Percentiles rank a stretch among this genome's conserved stretches.
These are phyloP conservation scores for Pluteus cervinus DNA, from an alignment of 768 basidiomycete genomes.

Conservation along the genomic window DNA sequence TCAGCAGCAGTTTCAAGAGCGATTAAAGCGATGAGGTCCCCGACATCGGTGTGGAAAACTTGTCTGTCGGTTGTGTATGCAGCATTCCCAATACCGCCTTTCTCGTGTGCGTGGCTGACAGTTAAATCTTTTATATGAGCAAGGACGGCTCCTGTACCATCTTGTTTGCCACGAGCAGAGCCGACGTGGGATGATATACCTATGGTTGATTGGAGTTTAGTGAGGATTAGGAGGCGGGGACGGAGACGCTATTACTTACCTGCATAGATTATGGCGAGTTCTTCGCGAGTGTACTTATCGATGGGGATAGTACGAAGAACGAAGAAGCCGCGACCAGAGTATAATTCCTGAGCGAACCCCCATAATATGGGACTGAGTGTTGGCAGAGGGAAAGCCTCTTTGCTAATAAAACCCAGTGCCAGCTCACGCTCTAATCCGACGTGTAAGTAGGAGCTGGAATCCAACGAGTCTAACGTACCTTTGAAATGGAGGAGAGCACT, in stretches of 20 bases:
- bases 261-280: conserved; percentile 38
- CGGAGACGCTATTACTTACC: conserved; percentile 22
- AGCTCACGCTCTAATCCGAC: too few relatives aligned
- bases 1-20: conserved; percentile 35
- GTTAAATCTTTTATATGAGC: conserved; percentile 44
- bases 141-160: conserved; percentile 35
- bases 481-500: conserved; percentile 27
- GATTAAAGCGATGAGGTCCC: conserved; percentile 39
- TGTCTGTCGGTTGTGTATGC: conserved; percentile 46
- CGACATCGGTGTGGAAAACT: conserved; percentile 44
- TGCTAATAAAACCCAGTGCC: not conserved
- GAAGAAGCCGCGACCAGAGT: conserved; percentile 42
- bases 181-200: conserved; percentile 43
- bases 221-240: conserved; percentile 10
- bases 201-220: conserved; percentile 19
- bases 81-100: conserved; percentile 34
- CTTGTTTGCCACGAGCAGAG: conserved; percentile 36
- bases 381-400: conserved; percentile 37
- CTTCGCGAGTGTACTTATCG: conserved; percentile 31
- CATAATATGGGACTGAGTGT: conserved; percentile 27
- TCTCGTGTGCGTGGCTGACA: conserved; percentile 33
- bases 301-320: conserved; percentile 40
- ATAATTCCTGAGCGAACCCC: conserved; percentile 33
- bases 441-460: not conserved
- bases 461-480: conserved; percentile 14